phyloP scores from a whole-genome alignment of 345 rosid genomes.

The Abelmoschus esculentus region DNA sequence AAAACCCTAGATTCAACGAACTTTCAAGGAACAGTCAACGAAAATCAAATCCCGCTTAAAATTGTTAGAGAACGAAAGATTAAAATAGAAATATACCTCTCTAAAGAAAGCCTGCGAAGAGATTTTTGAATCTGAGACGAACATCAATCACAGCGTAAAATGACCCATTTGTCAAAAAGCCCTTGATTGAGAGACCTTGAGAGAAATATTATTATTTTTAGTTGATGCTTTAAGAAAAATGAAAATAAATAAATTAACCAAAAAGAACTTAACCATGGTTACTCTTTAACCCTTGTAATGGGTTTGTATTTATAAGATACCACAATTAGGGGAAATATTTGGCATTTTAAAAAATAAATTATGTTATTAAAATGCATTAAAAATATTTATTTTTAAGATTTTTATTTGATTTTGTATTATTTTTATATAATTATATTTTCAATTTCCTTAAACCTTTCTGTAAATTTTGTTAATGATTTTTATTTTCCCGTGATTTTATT shows the following conservation, averaged over 20 bases:
- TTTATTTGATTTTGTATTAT: too few relatives aligned
- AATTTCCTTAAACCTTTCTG: too few relatives aligned
- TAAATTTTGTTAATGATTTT: too few relatives aligned
- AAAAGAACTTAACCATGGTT: constrained; percentile 22
- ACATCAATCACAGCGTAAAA: constrained; percentile 13
- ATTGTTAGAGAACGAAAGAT: too few relatives aligned
- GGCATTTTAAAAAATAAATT: too few relatives aligned
- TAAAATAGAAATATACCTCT: constrained; percentile 12
- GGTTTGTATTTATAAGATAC: too few relatives aligned
- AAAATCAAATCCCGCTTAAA: not conserved
- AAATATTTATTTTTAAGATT: too few relatives aligned
- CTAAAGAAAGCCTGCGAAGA: not conserved
- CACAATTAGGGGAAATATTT: too few relatives aligned
- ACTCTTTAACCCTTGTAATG: constrained; percentile 15
- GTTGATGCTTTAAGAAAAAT: not conserved
- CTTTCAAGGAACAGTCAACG: not conserved
- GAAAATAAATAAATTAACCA: not conserved
- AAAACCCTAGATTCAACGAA: constrained; percentile 25
- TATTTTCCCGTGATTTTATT: too few relatives aligned
- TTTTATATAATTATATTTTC: too few relatives aligned
- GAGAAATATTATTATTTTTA: not conserved
- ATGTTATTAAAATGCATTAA: too few relatives aligned
- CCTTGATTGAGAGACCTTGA: constrained; percentile 2
- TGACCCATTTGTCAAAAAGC: constrained; percentile 24
- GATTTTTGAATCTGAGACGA: constrained; percentile 21